Base-by-base conservation (phyloP, 768 basidiomycete species). In the Crepidotus variabilis region DNA sequence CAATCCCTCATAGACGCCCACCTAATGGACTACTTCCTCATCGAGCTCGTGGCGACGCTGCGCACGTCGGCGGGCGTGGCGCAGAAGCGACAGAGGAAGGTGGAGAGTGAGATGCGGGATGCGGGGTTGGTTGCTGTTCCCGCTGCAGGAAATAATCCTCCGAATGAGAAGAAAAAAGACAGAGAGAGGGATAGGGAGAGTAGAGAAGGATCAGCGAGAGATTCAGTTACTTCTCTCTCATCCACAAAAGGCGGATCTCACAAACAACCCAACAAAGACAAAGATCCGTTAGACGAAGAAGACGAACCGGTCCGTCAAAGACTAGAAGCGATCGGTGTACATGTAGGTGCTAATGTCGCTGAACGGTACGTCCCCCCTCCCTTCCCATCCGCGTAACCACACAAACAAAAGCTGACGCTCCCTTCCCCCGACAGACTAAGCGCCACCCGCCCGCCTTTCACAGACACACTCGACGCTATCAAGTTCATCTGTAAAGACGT, bases 401-500 rank as follows among this genome's bases (percentile, higher is more conserved):
- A n/a, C n/a, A n/a, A n/a, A n/a, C n/a, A n/a, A 6, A 24, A 23
- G 13, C 20, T 43, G 45, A 57, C 23, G 35, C 60, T 52, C 52
- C 57, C 51, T 61, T 51, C 34, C 46, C 20, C 46, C 51, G 23
- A 14, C 63, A 96, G 94, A 60, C 69, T 96, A 56, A 88, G 88
- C 67, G 80, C 87, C 34, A 87, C 92, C 59, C 78, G 87, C 61
- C 75, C 84, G 32, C 78, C 90, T 52, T 91, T 96, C 56, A 70
- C 83, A 0, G 90, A 95, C 66, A 89, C 92, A 0, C 78, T 98
- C 6, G 95, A 98, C 58, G 86, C 83, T 9, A 86, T 98, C 74
- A 97, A 98, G 70, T 97, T 97, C 65, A 80, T 98, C 56, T 98
- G 94, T 75, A 98, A 98, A 66, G 94, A 98, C 55, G 74, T 98